Evolutionary conservation across 257 asterid genomes (phyloP), one percentile per base, ranked within the genome.

Genomic region (Fraxinus excelsior): DNA sequence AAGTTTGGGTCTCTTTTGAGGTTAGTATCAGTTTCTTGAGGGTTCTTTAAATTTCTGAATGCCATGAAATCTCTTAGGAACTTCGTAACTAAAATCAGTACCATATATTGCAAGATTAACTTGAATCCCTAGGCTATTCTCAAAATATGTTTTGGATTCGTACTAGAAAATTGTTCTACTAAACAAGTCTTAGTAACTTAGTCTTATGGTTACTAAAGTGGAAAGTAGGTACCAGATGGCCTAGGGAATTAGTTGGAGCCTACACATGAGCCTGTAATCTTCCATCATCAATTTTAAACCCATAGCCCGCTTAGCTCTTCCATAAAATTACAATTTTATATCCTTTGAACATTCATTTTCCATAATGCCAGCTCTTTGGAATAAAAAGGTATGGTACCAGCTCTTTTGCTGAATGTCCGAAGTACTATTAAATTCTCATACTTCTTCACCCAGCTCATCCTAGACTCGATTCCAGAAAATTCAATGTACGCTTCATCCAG

Each of bases 361-460:
- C 9, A 40, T 98, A 42, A 23, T 13, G 37, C 32, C 16, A 58
- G 73, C 40, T 70, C 69, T 25, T 19, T 35, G 42, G 56, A 79
- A 28, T 32, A 34, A 71, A 67, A 29, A n/a, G 69, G 32, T 46
- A 32, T 8, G 1, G 25, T 89, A 93, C 99, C 99, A 73, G 98
- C 99, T 90, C 99, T 82, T 85, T 96, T 96, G 89, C 98, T 96
- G 83, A 96, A 96, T 7, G 99, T 96, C 71, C 98, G 95, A 79
- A 96, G 98, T 76, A 96, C 99, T 53, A 91, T 91, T 74, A 93
- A 87, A 87, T 96, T 96, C 84, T 96, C 99, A 75, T 88, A 83
- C 90, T 90, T 91, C 90, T 96, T 96, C 81, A 96, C 97, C 99
- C 99, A 96, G 80, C 73, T 87, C 98, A 96, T 96, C 91, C 86